Evolutionary conservation across 768 basidiomycete species (phyloP).

Genomic region (Favolaschia claudopus): DNA sequence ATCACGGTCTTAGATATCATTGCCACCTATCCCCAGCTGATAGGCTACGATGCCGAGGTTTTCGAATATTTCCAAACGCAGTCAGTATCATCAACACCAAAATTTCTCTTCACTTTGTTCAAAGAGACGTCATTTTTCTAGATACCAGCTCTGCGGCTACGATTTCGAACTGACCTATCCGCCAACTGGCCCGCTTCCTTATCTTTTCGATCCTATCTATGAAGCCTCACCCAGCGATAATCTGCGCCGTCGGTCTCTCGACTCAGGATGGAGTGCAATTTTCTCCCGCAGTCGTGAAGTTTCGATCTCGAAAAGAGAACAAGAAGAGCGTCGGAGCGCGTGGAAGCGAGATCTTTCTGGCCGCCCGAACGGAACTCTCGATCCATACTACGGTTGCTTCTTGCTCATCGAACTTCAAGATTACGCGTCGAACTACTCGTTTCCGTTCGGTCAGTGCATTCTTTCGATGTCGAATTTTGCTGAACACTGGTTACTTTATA

Average conservation of each 20-base stretch:
- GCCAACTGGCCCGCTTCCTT: slow-evolving; percentile 58
- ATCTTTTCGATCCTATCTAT: slow-evolving; percentile 30
- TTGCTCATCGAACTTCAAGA: slow-evolving; percentile 70
- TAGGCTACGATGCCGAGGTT: slow-evolving; percentile 71
- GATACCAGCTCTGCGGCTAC: slow-evolving; percentile 66
- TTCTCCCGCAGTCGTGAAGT: no score
- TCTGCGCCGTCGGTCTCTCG: no score
- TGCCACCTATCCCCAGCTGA: slow-evolving; percentile 80
- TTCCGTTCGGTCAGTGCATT: slow-evolving; percentile 51
- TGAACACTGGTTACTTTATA: no score
- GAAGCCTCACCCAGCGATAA: no score
- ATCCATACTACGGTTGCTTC: slow-evolving; percentile 68
- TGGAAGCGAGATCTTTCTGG: slow-evolving; percentile 58
- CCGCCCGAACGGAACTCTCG: slow-evolving; percentile 60
- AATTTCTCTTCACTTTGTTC: background rate
- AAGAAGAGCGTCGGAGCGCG: slow-evolving; percentile 30
- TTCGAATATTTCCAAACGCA: slow-evolving; percentile 73
- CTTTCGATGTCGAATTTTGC: background rate
- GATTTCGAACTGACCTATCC: slow-evolving; percentile 76
- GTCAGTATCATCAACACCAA: slow-evolving; percentile 55
- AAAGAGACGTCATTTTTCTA: slow-evolving; percentile 32
- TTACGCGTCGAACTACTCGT: slow-evolving; percentile 75
- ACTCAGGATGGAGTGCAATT: slow-evolving; percentile 29
- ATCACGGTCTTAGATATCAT: slow-evolving; percentile 34
- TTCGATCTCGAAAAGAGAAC: no score